A percentile compares a stretch with the other conserved stretches of the same genome.
These are phyloP conservation scores for Trypanosomatidae sp. DNA, from an alignment of 208 protist genomes.

Conservation along the genomic window DNA sequence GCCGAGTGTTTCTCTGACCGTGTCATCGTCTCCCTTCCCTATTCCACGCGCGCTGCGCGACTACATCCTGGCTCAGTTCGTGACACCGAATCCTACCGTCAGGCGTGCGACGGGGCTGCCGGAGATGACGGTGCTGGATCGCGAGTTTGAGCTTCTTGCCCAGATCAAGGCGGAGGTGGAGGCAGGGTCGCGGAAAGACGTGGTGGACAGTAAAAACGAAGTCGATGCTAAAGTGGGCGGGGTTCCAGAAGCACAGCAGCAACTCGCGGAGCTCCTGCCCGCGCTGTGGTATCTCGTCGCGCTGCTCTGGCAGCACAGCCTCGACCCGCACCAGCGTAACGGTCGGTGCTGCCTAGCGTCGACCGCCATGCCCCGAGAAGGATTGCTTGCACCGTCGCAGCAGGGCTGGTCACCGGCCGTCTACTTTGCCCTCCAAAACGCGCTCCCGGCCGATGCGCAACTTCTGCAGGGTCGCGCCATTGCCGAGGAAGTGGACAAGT, in stretches of 20 bases:
- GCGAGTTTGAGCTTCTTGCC: slow-evolving; percentile 19
- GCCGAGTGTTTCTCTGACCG: neutral
- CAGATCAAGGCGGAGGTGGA: slow-evolving; percentile 2
- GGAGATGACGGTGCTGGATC: slow-evolving; percentile 20
- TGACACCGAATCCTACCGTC: neutral
- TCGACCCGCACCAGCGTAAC: slow-evolving; percentile 8
- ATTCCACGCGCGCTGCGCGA: slow-evolving; percentile 5
- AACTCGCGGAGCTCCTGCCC: slow-evolving; percentile 26
- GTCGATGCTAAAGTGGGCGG: neutral
- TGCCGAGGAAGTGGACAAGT: slow-evolving; percentile 41
- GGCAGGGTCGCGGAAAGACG: neutral
- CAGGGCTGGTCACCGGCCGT: slow-evolving; percentile 51
- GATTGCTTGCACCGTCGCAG: slow-evolving; percentile 9
- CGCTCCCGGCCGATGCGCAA: slow-evolving; percentile 39
- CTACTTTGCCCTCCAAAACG: slow-evolving; percentile 48
- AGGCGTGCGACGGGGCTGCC: slow-evolving; percentile 19
- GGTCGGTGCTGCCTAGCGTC: neutral
- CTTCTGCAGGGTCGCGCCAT: slow-evolving; percentile 31
- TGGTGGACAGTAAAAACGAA: neutral
- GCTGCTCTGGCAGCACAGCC: slow-evolving; percentile 31
- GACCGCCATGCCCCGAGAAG: neutral
- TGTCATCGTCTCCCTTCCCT: neutral
- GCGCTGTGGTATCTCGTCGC: slow-evolving; percentile 52
- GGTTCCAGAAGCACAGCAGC: slow-evolving; percentile 1
- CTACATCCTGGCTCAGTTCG: slow-evolving; percentile 12